phyloP scores from a whole-genome alignment of 2,329 filamentous ascomycete genomes.

The Fusarium proliferatum region DNA sequence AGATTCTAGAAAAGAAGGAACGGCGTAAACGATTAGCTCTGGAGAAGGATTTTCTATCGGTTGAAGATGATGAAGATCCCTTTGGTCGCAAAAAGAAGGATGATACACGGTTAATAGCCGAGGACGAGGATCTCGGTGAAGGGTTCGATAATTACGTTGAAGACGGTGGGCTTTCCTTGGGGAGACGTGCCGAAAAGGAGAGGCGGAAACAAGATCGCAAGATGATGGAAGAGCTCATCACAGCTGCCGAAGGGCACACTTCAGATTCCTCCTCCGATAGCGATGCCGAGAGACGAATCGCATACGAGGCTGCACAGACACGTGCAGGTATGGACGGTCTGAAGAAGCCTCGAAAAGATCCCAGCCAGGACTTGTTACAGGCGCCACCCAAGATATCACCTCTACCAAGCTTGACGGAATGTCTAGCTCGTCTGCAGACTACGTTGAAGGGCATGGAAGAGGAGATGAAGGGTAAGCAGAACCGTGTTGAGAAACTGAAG shows the following conservation, averaged over 20 bases:
- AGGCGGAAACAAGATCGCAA: slow-evolving; percentile 73
- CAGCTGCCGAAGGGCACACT: slow-evolving; percentile 76
- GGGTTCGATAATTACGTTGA: slow-evolving; percentile 94
- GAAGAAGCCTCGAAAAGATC: slow-evolving; percentile 56
- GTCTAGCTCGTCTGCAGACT: slow-evolving; percentile 71
- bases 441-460: slow-evolving; percentile 72
- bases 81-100: slow-evolving; percentile 66
- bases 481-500: slow-evolving; percentile 73
- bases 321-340: slow-evolving; percentile 85
- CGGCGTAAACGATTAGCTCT: slow-evolving; percentile 83
- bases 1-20: slow-evolving; percentile 92
- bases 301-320: slow-evolving; percentile 89
- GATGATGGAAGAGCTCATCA: slow-evolving; percentile 86
- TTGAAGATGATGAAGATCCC: slow-evolving; percentile 68
- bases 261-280: slow-evolving; percentile 75
- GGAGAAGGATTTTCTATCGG: slow-evolving; percentile 72
- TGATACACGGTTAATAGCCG: slow-evolving; percentile 79
- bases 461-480: slow-evolving; percentile 69
- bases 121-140: slow-evolving; percentile 93
- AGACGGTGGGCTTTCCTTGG: slow-evolving; percentile 82
- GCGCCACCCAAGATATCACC: slow-evolving; percentile 81
- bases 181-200: slow-evolving; percentile 81
- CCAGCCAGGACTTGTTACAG: slow-evolving; percentile 57
- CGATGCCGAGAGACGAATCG: slow-evolving; percentile 77
- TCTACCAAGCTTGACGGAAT: slow-evolving; percentile 77